Base-by-base conservation (phyloP, 2,329 filamentous ascomycete species). In the Colletotrichum costaricense region DNA sequence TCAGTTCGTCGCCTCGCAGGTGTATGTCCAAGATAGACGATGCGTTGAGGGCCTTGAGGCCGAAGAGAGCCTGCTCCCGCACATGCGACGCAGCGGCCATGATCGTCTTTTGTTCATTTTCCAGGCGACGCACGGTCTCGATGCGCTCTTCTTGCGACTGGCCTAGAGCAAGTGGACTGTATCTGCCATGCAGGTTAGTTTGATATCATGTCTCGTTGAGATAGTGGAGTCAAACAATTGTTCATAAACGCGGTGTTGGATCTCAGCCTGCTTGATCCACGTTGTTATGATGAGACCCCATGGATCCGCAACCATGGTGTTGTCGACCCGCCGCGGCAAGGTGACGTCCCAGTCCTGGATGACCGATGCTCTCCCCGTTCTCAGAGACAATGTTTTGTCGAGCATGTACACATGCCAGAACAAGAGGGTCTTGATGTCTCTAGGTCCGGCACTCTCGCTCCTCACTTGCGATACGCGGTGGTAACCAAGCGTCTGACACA, bases 401-500 rank as follows among this genome's bases (percentile, higher is more conserved):
- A 91, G 80, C 66, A 87, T 85, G 75, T 91, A 92, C 0, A 88
- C 80, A 52, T 85, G 82, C 86, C 86, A 88, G 74, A 88, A 88
- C 28, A 88, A 76, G n/a, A 84, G 79, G 2, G 81, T 78, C 75
- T 85, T 86, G 66, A 83, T 77, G 68, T 81, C 78, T 30, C 69
- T 77, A 30, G 67, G 75, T 55, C 76, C 79, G 42, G 78, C 76
- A 9, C 78, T 77, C 8, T 84, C 82, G 49, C 80, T 76, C 14
- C 80, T 80, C 38, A 81, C 78, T 3, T 77, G 79, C 52, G 80
- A 81, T 14, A 79, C 77, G 63, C 88, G 86, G 77, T 93, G 91
- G 73, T 90, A 92, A 3, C 91, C 91, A 4, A 92, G 86, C 0
- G 88, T 88, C 76, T 91, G 89, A 75, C 90, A 92, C 65, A 93